Evolutionary conservation across 306 rosid species (phyloP).

Genomic region (Cyamopsis tetragonoloba): DNA sequence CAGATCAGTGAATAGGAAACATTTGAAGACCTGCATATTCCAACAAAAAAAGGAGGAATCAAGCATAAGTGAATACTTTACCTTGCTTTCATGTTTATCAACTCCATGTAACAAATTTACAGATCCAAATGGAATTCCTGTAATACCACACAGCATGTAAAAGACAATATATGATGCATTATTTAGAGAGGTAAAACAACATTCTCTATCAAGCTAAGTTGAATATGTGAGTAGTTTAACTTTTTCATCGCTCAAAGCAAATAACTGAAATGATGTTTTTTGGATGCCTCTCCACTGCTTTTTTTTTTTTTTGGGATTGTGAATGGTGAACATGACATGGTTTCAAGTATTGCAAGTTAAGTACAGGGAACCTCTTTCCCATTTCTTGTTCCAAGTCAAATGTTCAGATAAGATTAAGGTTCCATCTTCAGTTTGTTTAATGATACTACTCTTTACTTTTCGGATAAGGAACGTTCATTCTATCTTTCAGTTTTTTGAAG

Average conservation of each 20-base stretch:
- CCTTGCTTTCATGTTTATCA: conserved; percentile 98
- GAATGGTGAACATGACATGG: conserved; percentile 6
- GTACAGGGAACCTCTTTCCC: background rate
- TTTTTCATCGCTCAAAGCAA: conserved; percentile 8
- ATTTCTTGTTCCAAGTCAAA: background rate
- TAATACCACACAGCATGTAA: conserved; percentile 25
- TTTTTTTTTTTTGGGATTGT: background rate
- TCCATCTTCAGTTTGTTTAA: conserved; percentile 3
- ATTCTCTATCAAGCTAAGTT: conserved; percentile 20
- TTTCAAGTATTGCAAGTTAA: background rate
- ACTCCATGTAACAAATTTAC: conserved; percentile 94
- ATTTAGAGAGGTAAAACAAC: conserved; percentile 13
- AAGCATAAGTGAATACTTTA: conserved; percentile 36
- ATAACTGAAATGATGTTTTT: background rate
- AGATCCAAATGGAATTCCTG: conserved; percentile 99
- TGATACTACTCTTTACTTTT: background rate
- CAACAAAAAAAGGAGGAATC: conserved; percentile 34
- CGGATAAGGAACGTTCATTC: background rate
- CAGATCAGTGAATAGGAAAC: conserved; percentile 9
- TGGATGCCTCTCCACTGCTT: background rate
- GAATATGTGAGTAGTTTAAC: conserved; percentile 10
- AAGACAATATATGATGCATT: conserved; percentile 13
- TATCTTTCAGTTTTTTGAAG: conserved; percentile 14
- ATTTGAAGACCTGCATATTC: conserved; percentile 18
- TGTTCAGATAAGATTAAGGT: background rate